Conservation (phyloP, 2,329 filamentous ascomycete genomes). For the Microsporum canis region DNA sequence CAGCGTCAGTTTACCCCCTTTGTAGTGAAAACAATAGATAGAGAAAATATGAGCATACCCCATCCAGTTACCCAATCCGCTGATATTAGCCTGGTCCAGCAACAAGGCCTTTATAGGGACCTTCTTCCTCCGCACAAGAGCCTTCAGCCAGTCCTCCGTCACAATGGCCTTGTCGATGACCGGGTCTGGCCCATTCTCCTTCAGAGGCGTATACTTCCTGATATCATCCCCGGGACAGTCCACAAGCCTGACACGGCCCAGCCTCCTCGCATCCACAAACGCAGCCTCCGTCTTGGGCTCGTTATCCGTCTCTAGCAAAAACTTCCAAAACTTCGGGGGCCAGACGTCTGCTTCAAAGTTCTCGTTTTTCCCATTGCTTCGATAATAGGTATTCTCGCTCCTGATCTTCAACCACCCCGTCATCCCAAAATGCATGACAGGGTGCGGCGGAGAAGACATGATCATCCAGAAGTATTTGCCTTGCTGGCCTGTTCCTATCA, state of each 20-base stretch:
- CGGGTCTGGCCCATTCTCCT: slow-evolving; percentile 89
- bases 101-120: slow-evolving; percentile 84
- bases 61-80: slow-evolving; percentile 95
- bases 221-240: slow-evolving; percentile 69
- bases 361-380: slow-evolving; percentile 45
- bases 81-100: slow-evolving; percentile 77
- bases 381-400: slow-evolving; percentile 68
- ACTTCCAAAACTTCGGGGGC: slow-evolving; percentile 89
- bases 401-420: slow-evolving; percentile 80
- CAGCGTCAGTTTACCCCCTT: background rate
- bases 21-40: background rate
- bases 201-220: slow-evolving; percentile 62
- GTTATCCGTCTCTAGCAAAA: slow-evolving; percentile 57
- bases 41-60: slow-evolving; percentile 38
- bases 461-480: slow-evolving; percentile 97
- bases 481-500: slow-evolving; percentile 63
- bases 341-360: slow-evolving; percentile 54
- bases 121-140: slow-evolving; percentile 60
- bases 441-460: slow-evolving; percentile 66
- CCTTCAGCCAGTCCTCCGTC: slow-evolving; percentile 62
- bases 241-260: slow-evolving; percentile 69
- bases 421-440: slow-evolving; percentile 77
- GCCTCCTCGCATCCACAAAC: slow-evolving; percentile 71
- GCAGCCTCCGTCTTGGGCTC: slow-evolving; percentile 55
- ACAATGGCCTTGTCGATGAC: slow-evolving; percentile 68